Evolutionary conservation across 768 basidiomycete genomes (phyloP).

Genomic region (Pulveroboletus sp.): DNA sequence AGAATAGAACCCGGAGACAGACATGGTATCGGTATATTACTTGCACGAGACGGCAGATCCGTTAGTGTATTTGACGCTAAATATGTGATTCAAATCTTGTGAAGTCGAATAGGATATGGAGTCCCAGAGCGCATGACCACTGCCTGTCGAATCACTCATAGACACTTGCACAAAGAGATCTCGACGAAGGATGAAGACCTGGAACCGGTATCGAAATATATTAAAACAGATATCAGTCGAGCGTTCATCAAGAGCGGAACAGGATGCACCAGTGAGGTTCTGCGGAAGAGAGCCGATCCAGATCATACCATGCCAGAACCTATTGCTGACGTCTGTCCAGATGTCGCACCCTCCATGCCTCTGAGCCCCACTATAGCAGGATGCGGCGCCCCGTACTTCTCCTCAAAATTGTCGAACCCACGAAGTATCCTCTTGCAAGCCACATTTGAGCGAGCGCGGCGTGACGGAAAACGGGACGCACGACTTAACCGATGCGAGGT

Average conservation of each 20-base stretch:
- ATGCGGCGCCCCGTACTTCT: conserved; percentile 7
- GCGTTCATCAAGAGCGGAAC: too few relatives aligned
- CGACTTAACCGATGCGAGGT: conserved; percentile 4
- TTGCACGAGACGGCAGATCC: conserved; percentile 31
- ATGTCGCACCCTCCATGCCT: background rate
- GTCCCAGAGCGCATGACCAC: conserved; percentile 26
- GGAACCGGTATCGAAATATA: conserved; percentile 30
- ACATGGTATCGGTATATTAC: conserved; percentile 34
- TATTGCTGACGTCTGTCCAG: background rate
- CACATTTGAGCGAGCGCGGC: background rate
- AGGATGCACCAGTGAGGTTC: conserved; percentile 5
- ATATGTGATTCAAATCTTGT: conserved; percentile 13
- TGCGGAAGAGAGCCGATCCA: background rate
- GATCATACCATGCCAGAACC: conserved; percentile 13
- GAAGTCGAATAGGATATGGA: conserved; percentile 26
- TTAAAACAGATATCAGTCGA: background rate
- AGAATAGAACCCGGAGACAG: background rate
- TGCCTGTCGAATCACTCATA: conserved; percentile 18
- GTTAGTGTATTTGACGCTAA: conserved; percentile 35
- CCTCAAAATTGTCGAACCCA: conserved; percentile 4
- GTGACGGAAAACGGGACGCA: background rate
- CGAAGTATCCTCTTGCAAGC: conserved; percentile 3
- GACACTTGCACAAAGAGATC: conserved; percentile 12
- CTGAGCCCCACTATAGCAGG: background rate
- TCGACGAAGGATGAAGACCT: conserved; percentile 4